Base-by-base conservation (phyloP, 108 stramenopile genomes). In the Schizochytrium sp. region DNA sequence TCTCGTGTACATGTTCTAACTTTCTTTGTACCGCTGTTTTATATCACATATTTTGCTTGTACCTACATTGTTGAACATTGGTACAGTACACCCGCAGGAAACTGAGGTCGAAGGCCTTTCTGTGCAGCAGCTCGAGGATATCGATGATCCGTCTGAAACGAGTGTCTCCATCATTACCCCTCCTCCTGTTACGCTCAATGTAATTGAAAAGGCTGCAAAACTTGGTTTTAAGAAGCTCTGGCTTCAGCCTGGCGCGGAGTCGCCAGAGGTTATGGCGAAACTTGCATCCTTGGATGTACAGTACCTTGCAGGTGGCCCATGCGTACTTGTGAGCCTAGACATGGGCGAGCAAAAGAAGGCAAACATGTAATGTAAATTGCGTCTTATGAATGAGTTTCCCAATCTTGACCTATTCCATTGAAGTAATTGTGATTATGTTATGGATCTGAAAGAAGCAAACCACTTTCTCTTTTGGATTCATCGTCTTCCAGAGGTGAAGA, bases 81-180 rank as follows among this genome's bases (percentile, higher is more conserved):
- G 28, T 28, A 13, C 28, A 69, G 64, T 83, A 10, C 76, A 83
- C 40, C 76, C 76, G 50, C 49, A 83, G 53, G 50, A 55, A 53
- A 55, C 47, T 5, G 76, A 83, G 2, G 53, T 83, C 47, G 76
- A 83, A 42, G 76, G 76, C 47, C 76, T 83, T n/a, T 3, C 47
- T n/a, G 76, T 83, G 76, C 10, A 83, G 76, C 76, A 83, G 76
- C 76, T 83, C 76, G 47, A 49, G 50, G 76, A 83, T 13, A 49
- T 83, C 13, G 76, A 83, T 13, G 53, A 83, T 28, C 76, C 76
- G 10, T 47, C 47, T 0, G 40, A 83, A n/a, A 55, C 50, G 76
- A 53, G 76, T 10, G 53, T 83, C 15, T 83, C 76, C 8, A 83
- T 83, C 53, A 55, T 83, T 28, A 83, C 76, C 15, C 76, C 76